Base-by-base conservation (phyloP, 768 basidiomycete genomes). In the Boletus fagicola region DNA sequence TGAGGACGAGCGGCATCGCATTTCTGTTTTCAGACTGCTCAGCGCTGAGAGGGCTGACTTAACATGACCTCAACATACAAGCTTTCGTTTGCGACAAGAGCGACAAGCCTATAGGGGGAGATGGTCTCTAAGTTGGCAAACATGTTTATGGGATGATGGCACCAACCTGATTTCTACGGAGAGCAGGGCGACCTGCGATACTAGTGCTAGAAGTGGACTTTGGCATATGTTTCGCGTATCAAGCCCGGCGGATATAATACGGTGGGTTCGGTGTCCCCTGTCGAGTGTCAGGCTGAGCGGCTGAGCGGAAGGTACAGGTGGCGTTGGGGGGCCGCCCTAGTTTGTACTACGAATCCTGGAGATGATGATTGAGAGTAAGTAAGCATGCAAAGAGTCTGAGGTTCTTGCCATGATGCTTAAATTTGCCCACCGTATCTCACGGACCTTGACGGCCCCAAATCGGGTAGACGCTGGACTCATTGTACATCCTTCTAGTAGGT, bases 1-100 rank as follows among this genome's bases (percentile, higher is more conserved):
- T 92, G 89, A 13, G 91, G 91, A 60, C 92, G 86, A 42, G 86
- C 81, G 42, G 91, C 91, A 72, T 94, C 91, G 63, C 91, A 94
- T 88, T 92, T 92, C 90, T 93, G 28, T 35, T 60, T 26, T 56
- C 24, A 58, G 38, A 56, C 48, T 51, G 50, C 54, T 58, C 52
- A 60, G 38, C 22, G 50, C 36, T 56, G 26, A 45, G 54, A 30
- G 33, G 42, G 42, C 5, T 28, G 7, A 57, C n/a, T 10, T 20
- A 22, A 54, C 26, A 36, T 28, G 46, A 57, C 10, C 5, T 8
- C 31, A 45, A 76, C 86, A 57, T 74, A 92, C 91, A 64, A 93
- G 81, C 73, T 93, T 93, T 71, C 89, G 78, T 72, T 85, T 91
- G 61, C 91, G 85, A 75, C 91, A 93, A 46, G 89, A 83, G 30